Percentiles rank a stretch among this genome's conserved stretches.
phyloP scores from a whole-genome alignment of 495 filamentous ascomycete genomes.

The Mycothermus thermophilus region DNA sequence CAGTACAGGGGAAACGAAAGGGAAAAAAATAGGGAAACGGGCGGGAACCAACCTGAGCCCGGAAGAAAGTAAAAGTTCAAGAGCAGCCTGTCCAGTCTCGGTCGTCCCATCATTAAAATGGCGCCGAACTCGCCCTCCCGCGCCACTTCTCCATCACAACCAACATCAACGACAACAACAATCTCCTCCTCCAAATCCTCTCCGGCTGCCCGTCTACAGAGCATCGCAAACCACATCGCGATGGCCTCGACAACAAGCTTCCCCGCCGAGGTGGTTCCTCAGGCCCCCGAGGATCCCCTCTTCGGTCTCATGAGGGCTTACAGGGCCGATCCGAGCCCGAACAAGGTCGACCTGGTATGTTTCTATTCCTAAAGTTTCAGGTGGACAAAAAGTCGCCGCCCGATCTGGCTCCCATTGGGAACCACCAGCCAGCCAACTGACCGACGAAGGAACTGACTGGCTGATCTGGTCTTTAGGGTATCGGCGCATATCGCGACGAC shows the following conservation, averaged over 20 bases:
- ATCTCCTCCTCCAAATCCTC: conserved; percentile 9
- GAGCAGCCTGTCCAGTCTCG: conserved; percentile 8
- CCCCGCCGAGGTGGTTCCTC: conserved; percentile 62
- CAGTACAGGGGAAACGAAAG: too few relatives aligned
- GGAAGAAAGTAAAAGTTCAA: too few relatives aligned
- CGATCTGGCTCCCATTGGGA: too few relatives aligned
- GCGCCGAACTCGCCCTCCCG: conserved; percentile 12
- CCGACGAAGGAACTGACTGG: too few relatives aligned
- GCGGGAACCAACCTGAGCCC: too few relatives aligned
- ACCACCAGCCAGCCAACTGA: too few relatives aligned
- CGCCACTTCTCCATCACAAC: conserved; percentile 9
- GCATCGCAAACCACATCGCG: conserved; percentile 30
- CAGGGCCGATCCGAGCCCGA: conserved; percentile 63
- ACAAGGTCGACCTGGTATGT: conserved; percentile 74
- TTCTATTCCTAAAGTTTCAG: too few relatives aligned
- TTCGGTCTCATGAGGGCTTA: conserved; percentile 89
- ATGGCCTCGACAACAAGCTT: conserved; percentile 48
- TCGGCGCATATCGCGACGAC: conserved; percentile 92
- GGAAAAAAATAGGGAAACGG: too few relatives aligned
- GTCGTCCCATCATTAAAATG: conserved; percentile 16
- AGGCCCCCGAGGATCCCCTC: conserved; percentile 88
- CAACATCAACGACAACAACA: conserved; percentile 6
- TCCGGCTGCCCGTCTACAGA: conserved; percentile 29
- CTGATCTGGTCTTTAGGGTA: conserved; percentile 51
- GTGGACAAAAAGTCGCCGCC: too few relatives aligned